phyloP scores from a whole-genome alignment of 768 basidiomycete species.

The Holtermannia corniformis region DNA sequence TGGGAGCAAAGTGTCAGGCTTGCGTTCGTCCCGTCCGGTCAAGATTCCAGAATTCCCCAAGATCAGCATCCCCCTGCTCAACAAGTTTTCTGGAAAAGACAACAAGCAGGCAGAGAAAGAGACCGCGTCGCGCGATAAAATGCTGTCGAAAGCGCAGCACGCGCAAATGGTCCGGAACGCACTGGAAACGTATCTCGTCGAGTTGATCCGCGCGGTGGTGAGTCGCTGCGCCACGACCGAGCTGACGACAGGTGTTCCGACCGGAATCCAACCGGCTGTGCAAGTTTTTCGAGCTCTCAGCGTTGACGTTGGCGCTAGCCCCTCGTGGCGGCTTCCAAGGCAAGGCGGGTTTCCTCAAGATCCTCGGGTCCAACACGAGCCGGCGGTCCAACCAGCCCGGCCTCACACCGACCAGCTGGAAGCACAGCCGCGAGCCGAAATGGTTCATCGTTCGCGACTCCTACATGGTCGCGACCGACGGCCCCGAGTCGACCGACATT shows the following conservation, averaged over 20 bases:
- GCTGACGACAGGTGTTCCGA: constrained; percentile 73
- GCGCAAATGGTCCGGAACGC: constrained; percentile 63
- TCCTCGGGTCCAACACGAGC: constrained; percentile 37
- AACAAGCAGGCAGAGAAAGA: constrained; percentile 48
- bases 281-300: constrained; percentile 83
- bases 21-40: constrained; percentile 56
- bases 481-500: constrained; percentile 77
- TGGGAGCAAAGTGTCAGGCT: constrained; percentile 45
- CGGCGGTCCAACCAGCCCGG: constrained; percentile 41
- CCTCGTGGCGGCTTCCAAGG: constrained; percentile 69
- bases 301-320: constrained; percentile 71
- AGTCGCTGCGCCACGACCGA: constrained; percentile 29
- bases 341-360: constrained; percentile 71
- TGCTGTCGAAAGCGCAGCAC: constrained; percentile 29
- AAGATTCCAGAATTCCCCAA: constrained; percentile 85
- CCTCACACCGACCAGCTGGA: constrained; percentile 43
- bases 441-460: constrained; percentile 93
- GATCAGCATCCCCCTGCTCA: constrained; percentile 77
- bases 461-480: constrained; percentile 75
- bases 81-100: constrained; percentile 61
- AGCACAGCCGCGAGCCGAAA: constrained; percentile 50
- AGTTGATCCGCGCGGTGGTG: constrained; percentile 80
- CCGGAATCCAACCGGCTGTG: constrained; percentile 80
- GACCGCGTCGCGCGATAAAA: too few relatives aligned
- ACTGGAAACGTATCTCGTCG: constrained; percentile 78